phyloP scores from a whole-genome alignment of 768 basidiomycete genomes.

The Tephrocybe sp. region DNA sequence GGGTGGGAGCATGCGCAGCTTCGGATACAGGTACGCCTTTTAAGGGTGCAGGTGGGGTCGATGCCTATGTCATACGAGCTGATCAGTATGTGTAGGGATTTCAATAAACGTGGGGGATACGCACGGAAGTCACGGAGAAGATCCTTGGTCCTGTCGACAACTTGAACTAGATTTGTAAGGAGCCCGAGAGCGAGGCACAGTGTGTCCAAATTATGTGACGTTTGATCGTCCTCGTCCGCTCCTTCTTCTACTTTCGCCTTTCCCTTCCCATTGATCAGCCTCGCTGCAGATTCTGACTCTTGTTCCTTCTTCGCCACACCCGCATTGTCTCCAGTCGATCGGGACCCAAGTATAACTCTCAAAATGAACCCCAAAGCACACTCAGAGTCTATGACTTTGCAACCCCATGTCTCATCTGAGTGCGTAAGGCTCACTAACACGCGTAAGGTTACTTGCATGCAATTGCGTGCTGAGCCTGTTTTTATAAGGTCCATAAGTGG shows the following conservation, averaged over 20 bases:
- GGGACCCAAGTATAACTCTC: slow-evolving; percentile 36
- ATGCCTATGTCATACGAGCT: slow-evolving; percentile 36
- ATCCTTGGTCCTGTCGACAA: slow-evolving; percentile 46
- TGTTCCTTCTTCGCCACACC: slow-evolving; percentile 8
- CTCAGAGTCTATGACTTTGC: slow-evolving; percentile 46
- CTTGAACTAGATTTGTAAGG: slow-evolving; percentile 74
- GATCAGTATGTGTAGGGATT: background rate
- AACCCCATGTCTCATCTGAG: slow-evolving; percentile 55
- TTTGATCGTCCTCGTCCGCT: slow-evolving; percentile 20
- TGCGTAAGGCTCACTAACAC: slow-evolving; percentile 75
- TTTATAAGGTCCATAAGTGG: background rate
- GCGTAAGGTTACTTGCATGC: slow-evolving; percentile 58
- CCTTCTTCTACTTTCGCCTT: slow-evolving; percentile 15
- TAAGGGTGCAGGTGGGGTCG: slow-evolving; percentile 49
- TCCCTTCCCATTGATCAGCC: slow-evolving; percentile 5
- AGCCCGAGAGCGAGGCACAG: slow-evolving; percentile 76
- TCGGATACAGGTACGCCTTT: slow-evolving; percentile 46
- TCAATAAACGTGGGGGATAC: slow-evolving; percentile 19
- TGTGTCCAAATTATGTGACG: slow-evolving; percentile 57
- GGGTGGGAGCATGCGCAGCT: slow-evolving; percentile 50
- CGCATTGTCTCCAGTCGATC: slow-evolving; percentile 3
- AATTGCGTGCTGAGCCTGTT: slow-evolving; percentile 33
- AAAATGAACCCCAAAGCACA: slow-evolving; percentile 47
- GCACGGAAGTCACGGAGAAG: slow-evolving; percentile 49
- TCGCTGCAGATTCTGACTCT: background rate